Conservation (phyloP, 306 rosid genomes). For the Cicer cuneatum region DNA sequence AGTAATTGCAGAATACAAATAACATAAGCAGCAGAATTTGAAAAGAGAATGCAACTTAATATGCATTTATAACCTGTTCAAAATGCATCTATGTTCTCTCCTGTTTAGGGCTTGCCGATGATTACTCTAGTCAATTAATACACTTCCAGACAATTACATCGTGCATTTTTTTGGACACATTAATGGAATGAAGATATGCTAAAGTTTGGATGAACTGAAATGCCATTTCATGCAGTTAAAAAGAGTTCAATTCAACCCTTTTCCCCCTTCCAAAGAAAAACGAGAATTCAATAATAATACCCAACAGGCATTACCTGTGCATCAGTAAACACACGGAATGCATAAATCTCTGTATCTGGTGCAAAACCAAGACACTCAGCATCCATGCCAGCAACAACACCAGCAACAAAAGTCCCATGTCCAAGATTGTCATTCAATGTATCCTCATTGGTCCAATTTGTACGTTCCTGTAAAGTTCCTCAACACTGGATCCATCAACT, state of each 20-base stretch:
- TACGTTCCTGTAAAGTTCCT: constrained; percentile 75
- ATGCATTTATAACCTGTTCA: constrained; percentile 13
- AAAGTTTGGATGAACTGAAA: constrained; percentile 17
- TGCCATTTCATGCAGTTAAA: constrained; percentile 26
- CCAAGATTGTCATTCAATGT: constrained; percentile 94
- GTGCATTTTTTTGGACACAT: constrained; percentile 15
- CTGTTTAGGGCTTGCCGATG: constrained; percentile 14
- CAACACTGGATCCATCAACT: constrained; percentile 42
- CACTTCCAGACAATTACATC: constrained; percentile 23
- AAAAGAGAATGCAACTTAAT: constrained; percentile 20
- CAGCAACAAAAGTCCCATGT: constrained; percentile 98
- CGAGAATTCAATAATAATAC: constrained; percentile 31
- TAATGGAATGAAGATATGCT: constrained; percentile 10
- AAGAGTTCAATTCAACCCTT: neutral
- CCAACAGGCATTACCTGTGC: constrained; percentile 91
- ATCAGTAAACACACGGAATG: constrained; percentile 98
- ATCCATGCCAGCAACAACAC: constrained; percentile 91
- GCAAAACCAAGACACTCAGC: constrained; percentile 93
- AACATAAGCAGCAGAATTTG: constrained; percentile 24
- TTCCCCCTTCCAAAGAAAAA: constrained; percentile 20
- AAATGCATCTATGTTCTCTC: constrained; percentile 25
- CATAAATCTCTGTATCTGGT: constrained; percentile 97
- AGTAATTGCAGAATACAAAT: constrained; percentile 44
- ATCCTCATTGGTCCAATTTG: constrained; percentile 98
- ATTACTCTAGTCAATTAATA: constrained; percentile 13